phyloP scores from a whole-genome alignment of 768 basidiomycete genomes.

The Suillus cothurnatus region DNA sequence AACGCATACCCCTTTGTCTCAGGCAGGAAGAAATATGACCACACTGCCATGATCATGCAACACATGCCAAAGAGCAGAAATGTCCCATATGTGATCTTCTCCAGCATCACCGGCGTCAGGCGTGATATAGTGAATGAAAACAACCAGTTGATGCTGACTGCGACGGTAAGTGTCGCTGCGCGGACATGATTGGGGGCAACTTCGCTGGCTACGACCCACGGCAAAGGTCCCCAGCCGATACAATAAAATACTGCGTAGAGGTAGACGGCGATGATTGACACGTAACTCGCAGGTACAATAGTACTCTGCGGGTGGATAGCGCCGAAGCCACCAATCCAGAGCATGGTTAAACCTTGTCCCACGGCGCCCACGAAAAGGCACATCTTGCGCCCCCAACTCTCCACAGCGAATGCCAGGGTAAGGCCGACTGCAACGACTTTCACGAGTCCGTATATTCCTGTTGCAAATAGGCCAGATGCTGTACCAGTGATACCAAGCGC shows the following conservation, averaged over 20 bases:
- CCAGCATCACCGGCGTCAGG: constrained; percentile 43
- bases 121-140: constrained; percentile 50
- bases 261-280: constrained; percentile 48
- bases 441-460: constrained; percentile 38
- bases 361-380: constrained; percentile 48
- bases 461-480: constrained; percentile 45
- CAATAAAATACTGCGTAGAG: constrained; percentile 50
- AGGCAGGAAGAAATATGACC: constrained; percentile 47
- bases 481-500: constrained; percentile 44
- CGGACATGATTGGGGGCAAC: constrained; percentile 47
- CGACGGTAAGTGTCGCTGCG: constrained; percentile 38
- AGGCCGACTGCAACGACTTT: constrained; percentile 43
- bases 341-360: constrained; percentile 47
- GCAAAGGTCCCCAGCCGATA: constrained; percentile 42
- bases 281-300: constrained; percentile 42
- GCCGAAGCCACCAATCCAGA: constrained; percentile 48
- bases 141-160: constrained; percentile 47
- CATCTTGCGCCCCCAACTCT: constrained; percentile 45
- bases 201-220: constrained; percentile 33
- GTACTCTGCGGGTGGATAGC: constrained; percentile 34
- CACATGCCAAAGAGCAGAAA: constrained; percentile 46
- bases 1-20: constrained; percentile 49
- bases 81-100: constrained; percentile 39
- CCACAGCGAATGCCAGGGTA: constrained; percentile 46
- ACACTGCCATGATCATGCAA: constrained; percentile 43